Evolutionary conservation across 225 moss, liverwort and hornwort genomes (phyloP), one percentile per base, ranked within the genome.

Genomic region (Rhytidiadelphus loreus): DNA sequence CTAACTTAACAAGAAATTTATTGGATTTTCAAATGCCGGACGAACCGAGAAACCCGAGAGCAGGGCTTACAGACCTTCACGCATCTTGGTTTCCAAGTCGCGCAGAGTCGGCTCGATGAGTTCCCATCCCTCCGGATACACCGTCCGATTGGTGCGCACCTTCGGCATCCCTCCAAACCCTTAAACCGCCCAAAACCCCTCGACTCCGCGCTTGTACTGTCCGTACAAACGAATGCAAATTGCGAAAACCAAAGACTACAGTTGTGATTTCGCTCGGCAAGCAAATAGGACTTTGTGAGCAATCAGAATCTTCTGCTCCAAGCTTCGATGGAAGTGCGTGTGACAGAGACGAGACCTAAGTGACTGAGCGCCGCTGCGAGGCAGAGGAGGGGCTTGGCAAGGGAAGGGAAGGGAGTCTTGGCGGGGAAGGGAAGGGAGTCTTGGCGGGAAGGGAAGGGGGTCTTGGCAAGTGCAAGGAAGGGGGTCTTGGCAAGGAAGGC

Each of bases 111-210:
- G 99, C 81, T 99, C 99, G 89, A 99, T 99, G 85, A 99, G 97
- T 91, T 99, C 99, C 99, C 99, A 99, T 95, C 99, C 99, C 83
- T 97, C 96, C 30, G 99, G 99, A 61, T 95, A 97, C 82, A 96
- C 95, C 60, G 99, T 99, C 74, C 99, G 96, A 86, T 95, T 99
- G 43, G 99, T 99, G 75, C 96, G 97, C 71, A 99, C 97, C 89
- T 99, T 99, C 79, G 99, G 99, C 99, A 99, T 99, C 39, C n/a
- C 75, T 84, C 76, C 56, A 62, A 74, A 62, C 71, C 61, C 72
- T 81, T 2, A 30, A 22, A 83, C 53, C 35, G 63, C 43, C 59
- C 59, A 80, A 48, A 64, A 50, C 12, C 64, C 17, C 64, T 82
- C 26, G 64, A 65, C 25, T 25, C 50, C 48, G 37, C 8, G 50